phyloP scores from a whole-genome alignment of 345 rosid genomes.

The Luvunga scandens region DNA sequence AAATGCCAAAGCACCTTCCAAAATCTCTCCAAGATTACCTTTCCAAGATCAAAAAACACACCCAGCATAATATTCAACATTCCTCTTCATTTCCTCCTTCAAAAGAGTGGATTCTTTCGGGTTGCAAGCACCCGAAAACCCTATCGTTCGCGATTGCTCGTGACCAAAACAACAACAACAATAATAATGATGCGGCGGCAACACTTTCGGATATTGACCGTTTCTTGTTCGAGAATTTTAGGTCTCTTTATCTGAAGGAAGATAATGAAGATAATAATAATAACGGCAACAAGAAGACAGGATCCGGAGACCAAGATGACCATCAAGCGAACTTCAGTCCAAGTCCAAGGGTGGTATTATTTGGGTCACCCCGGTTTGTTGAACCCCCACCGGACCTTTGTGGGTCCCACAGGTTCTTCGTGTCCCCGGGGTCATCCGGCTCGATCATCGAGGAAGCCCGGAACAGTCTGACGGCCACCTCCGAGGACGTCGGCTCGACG shows the following conservation, averaged over 20 bases:
- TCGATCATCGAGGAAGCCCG: conserved; percentile 52
- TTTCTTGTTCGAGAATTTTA: conserved; percentile 79
- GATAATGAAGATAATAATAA: conserved; percentile 21
- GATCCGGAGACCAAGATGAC: conserved; percentile 7
- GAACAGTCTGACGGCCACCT: conserved; percentile 25
- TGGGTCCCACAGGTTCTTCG: conserved; percentile 49
- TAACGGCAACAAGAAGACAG: not conserved
- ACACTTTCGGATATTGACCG: conserved; percentile 78
- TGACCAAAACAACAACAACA: conserved; percentile 1
- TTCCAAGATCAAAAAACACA: conserved; percentile 55
- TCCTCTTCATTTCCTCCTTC: conserved; percentile 38
- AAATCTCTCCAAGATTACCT: conserved; percentile 59
- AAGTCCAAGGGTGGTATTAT: conserved; percentile 6
- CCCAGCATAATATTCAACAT: conserved; percentile 27
- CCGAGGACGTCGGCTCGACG: conserved; percentile 29
- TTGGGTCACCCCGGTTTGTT: conserved; percentile 36
- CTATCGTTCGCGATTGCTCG: conserved; percentile 45
- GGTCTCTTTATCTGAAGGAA: conserved; percentile 61
- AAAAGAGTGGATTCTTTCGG: conserved; percentile 44
- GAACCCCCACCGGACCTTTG: conserved; percentile 27
- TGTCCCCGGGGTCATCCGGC: conserved; percentile 39
- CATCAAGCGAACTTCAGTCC: not conserved
- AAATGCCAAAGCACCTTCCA: conserved; percentile 65
- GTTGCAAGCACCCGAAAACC: conserved; percentile 66
- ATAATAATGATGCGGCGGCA: conserved; percentile 35